These are phyloP conservation scores for Trichoderma arundinaceum DNA, from an alignment of 2,329 filamentous ascomycete genomes.

Conservation along the genomic window DNA sequence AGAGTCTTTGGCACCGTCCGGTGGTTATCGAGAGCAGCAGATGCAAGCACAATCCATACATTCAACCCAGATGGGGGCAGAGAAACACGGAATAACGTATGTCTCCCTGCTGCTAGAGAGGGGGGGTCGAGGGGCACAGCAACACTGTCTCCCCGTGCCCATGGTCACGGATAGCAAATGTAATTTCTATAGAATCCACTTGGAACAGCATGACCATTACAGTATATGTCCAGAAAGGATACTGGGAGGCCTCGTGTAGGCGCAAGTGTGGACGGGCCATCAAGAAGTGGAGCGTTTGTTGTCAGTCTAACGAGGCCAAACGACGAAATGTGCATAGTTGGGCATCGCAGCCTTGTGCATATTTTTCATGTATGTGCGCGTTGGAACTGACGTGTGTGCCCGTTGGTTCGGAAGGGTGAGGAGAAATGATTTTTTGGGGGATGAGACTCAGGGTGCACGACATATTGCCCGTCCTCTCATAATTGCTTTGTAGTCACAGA, in stretches of 20 bases:
- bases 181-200: constrained; percentile 13
- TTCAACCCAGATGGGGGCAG: constrained; percentile 8
- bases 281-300: constrained; percentile 25
- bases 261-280: constrained; percentile 28
- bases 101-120: neutral
- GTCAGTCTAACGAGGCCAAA: constrained; percentile 26
- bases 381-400: constrained; percentile 15
- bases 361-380: constrained; percentile 21
- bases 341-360: constrained; percentile 28
- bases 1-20: neutral
- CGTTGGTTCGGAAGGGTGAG: constrained; percentile 18
- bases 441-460: constrained; percentile 18
- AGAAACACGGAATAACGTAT: neutral
- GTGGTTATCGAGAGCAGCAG: neutral
- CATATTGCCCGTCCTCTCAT: constrained; percentile 22
- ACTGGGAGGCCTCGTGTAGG: constrained; percentile 29
- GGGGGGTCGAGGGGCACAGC: neutral
- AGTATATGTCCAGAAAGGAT: constrained; percentile 14
- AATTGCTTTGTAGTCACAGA: constrained; percentile 5
- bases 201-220: constrained; percentile 11
- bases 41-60: constrained; percentile 3
- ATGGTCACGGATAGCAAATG: neutral
- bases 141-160: constrained; percentile 13
- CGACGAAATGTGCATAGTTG: constrained; percentile 25
- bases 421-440: constrained; percentile 6